phyloP scores from a whole-genome alignment of 1,139 yeast species.

The Yamadazyma trypodendri region DNA sequence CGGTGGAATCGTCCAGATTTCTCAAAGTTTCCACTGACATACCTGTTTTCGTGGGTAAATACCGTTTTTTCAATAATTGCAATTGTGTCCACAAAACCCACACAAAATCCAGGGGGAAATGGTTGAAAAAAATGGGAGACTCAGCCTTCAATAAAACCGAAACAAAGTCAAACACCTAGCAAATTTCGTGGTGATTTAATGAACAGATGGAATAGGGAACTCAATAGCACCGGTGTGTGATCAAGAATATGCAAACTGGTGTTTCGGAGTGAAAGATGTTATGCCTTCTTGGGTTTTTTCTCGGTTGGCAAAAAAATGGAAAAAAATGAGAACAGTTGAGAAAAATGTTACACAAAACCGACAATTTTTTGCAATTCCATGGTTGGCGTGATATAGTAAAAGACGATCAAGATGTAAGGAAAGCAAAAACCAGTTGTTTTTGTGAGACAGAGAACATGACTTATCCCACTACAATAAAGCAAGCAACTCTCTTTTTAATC shows the following conservation, averaged over 20 bases:
- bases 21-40: no score
- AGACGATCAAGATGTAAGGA: no score
- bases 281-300: slow-evolving; percentile 5
- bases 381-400: neutral
- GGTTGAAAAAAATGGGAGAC: slow-evolving; percentile 2
- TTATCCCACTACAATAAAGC: no score
- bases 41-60: neutral
- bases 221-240: no score
- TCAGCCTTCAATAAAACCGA: neutral
- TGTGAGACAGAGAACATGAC: no score
- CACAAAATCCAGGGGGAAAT: slow-evolving; percentile 2
- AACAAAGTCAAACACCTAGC: neutral
- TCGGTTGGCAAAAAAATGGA: slow-evolving; percentile 14
- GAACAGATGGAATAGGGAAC: neutral
- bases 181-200: neutral
- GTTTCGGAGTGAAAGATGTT: neutral
- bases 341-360: slow-evolving; percentile 12
- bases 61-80: neutral
- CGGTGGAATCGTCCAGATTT: no score
- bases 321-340: slow-evolving; percentile 7
- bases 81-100: neutral
- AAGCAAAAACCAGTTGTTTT: neutral
- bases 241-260: no score
- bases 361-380: neutral
- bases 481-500: no score